Percentiles rank a stretch among this genome's conserved stretches.
phyloP scores from a whole-genome alignment of 495 filamentous ascomycete species.

The Penicillium pulvis region DNA sequence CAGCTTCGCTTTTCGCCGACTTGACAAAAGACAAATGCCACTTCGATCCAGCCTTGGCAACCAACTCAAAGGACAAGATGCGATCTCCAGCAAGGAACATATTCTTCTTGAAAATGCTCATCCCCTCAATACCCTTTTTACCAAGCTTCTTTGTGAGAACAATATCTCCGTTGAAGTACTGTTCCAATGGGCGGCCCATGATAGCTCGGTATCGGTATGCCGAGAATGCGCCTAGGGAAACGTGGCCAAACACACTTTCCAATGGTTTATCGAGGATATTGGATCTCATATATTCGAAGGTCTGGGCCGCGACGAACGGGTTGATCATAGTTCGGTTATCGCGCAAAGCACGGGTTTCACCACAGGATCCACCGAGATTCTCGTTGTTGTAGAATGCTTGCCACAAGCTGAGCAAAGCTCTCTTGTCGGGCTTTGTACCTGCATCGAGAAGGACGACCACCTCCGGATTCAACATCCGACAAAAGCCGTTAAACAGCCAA shows the following conservation, averaged over 20 bases:
- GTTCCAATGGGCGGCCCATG: constrained; percentile 92
- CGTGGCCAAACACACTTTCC: constrained; percentile 94
- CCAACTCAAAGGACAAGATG: constrained; percentile 98
- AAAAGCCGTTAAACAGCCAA: constrained; percentile 97
- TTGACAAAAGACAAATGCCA: constrained; percentile 99
- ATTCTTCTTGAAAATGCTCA: constrained; percentile 99
- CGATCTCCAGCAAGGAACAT: constrained; percentile 99
- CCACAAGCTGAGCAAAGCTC: constrained; percentile 90
- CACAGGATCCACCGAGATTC: constrained; percentile 94
- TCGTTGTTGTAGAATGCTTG: constrained; percentile 99
- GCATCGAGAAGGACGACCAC: constrained; percentile 94
- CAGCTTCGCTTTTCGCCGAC: constrained; percentile 94
- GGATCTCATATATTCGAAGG: constrained; percentile 98
- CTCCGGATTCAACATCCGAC: constrained; percentile 92
- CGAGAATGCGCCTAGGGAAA: constrained; percentile 96
- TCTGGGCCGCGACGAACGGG: constrained; percentile 91
- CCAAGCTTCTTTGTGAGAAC: constrained; percentile 89
- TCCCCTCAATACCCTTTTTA: constrained; percentile 98
- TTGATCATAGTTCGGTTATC: constrained; percentile 89
- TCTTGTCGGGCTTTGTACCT: constrained; percentile 87
- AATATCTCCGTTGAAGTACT: constrained; percentile 99
- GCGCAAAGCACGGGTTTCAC: constrained; percentile 97
- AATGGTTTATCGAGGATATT: constrained; percentile 98
- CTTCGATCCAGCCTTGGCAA: constrained; percentile 95
- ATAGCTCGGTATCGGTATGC: constrained; percentile 97